Conservation (phyloP, 257 asterid species). For the Handroanthus guayacan region DNA sequence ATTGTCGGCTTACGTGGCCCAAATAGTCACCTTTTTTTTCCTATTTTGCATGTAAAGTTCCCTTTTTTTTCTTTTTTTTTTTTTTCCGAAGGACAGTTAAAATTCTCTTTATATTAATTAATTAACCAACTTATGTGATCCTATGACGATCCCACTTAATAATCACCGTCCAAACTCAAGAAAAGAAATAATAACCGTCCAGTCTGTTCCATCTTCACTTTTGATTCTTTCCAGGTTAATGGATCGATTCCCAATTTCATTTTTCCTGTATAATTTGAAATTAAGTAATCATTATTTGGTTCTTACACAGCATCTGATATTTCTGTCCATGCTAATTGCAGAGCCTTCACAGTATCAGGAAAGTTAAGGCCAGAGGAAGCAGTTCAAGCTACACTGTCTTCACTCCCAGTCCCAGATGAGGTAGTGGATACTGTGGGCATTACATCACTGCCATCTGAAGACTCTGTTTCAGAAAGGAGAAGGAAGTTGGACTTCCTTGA, state of each 20-base stretch:
- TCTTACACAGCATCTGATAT: slow-evolving; percentile 39
- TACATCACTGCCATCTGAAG: slow-evolving; percentile 87
- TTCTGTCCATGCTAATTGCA: slow-evolving; percentile 41
- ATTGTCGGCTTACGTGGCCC: too few relatives aligned
- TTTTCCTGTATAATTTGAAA: slow-evolving; percentile 3
- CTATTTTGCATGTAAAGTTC: too few relatives aligned
- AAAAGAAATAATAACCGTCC: too few relatives aligned
- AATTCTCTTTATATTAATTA: too few relatives aligned
- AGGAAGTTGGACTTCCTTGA: slow-evolving; percentile 87
- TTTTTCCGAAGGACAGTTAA: too few relatives aligned
- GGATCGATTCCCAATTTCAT: neutral
- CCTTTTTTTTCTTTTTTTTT: too few relatives aligned
- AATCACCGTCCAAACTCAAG: too few relatives aligned
- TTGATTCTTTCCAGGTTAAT: too few relatives aligned
- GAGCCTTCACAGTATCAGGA: slow-evolving; percentile 87
- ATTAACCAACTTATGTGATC: too few relatives aligned
- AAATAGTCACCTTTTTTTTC: too few relatives aligned
- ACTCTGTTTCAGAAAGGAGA: slow-evolving; percentile 86
- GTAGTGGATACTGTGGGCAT: slow-evolving; percentile 87
- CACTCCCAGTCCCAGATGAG: slow-evolving; percentile 77
- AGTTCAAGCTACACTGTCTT: slow-evolving; percentile 80
- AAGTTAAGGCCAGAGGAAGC: slow-evolving; percentile 84
- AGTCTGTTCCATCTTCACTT: too few relatives aligned
- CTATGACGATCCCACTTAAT: too few relatives aligned
- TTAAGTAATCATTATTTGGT: slow-evolving; percentile 15